Base-by-base conservation (phyloP, 306 rosid species). In the Trifolium fragiferum region DNA sequence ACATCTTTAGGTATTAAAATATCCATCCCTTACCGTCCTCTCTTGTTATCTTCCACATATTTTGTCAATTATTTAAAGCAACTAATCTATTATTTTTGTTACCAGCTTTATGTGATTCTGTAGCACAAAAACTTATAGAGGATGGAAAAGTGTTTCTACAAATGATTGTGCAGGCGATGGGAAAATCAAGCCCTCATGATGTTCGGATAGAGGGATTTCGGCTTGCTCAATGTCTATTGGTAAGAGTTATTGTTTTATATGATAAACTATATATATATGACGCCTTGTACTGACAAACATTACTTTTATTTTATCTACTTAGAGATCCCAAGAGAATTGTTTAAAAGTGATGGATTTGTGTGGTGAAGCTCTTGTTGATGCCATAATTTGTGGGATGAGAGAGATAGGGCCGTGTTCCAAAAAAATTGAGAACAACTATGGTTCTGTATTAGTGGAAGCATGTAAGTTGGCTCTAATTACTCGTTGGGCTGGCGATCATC, bases 401-500 rank as follows among this genome's bases (percentile, higher is more conserved):
- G 87, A 83, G 73, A 68, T 75, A 66, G 37, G 76, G 5, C 40
- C 23, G 6, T 77, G 77, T 64, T 82, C 88, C 76, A 76, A 77
- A 83, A 88, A 79, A 69, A 57, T 44, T 47, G 82, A 75, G 46
- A 83, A 51, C 60, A 76, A 82, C 67, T 84, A 84, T 75, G 78
- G 82, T 38, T 84, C 88, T 74, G 74, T 89, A 67, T 80, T 86
- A 49, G 70, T 15, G 73, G 93, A 88, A 91, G 94, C 97, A 59
- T 87, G 94, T 80, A 84, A 81, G 44, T 83, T 93, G 87, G 96
- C 89, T 82, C 84, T 86, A 53, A 81, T 89, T 41, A 87, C 92
- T 57, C 87, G 90, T 71, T 93, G 97, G 97, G 83, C 82, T 14
- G 97, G 98, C 20, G 54, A 82, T 71, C 98, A 93, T 88, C 98